These are phyloP conservation scores for Byssothecium circinans DNA, from an alignment of 2,329 filamentous ascomycete genomes.

Conservation along the genomic window DNA sequence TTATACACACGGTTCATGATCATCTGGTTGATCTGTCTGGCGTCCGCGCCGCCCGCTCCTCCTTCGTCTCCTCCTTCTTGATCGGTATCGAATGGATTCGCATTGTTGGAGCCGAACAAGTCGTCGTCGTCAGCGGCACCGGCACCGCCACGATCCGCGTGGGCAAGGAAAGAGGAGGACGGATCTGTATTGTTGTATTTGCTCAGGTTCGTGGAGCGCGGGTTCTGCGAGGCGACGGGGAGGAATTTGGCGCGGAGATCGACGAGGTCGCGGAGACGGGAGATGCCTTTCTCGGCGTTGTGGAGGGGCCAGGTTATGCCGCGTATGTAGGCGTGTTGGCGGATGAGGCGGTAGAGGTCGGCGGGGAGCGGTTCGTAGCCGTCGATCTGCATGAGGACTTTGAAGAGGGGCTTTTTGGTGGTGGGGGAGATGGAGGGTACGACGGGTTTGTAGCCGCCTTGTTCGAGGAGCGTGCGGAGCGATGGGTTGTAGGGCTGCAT, in stretches of 20 bases:
- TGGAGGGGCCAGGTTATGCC: conserved; percentile 39
- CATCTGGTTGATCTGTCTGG: conserved; percentile 24
- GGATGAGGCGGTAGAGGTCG: conserved; percentile 33
- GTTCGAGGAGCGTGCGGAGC: conserved; percentile 33
- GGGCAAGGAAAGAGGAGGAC: too few species aligned
- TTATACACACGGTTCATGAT: conserved; percentile 42
- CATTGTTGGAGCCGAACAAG: neutral
- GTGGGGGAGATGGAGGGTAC: conserved; percentile 12
- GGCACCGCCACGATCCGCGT: too few species aligned
- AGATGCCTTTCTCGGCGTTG: conserved; percentile 25
- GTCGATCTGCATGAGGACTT: conserved; percentile 40
- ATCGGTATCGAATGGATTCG: neutral
- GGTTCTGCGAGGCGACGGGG: conserved; percentile 20
- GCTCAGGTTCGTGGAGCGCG: conserved; percentile 21
- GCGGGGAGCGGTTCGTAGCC: conserved; percentile 35
- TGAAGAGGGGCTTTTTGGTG: conserved; percentile 23
- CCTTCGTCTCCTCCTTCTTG: conserved; percentile 5
- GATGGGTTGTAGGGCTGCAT: conserved; percentile 48
- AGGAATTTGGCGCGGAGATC: conserved; percentile 24
- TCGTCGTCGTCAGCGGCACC: neutral
- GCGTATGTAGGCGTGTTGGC: conserved; percentile 32
- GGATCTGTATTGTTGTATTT: neutral
- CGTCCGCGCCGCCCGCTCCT: conserved; percentile 3
- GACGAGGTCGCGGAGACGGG: conserved; percentile 32
- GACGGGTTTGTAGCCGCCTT: conserved; percentile 39